Evolutionary conservation across 2,329 filamentous ascomycete genomes (phyloP).

Genomic region (Paecilomyces dactylethromorphus): DNA sequence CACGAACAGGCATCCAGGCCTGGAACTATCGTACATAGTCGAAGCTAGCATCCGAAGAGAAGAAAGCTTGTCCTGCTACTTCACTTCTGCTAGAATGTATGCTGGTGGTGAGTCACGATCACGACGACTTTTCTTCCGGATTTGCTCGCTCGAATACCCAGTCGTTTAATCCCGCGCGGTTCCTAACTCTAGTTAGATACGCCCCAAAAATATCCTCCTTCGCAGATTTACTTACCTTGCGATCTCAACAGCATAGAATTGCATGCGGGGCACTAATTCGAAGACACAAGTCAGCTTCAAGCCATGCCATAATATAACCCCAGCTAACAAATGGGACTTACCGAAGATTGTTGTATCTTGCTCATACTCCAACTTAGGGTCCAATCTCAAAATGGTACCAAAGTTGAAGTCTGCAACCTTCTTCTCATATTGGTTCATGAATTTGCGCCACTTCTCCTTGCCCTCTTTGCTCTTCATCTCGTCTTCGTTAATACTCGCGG

Average conservation of each 20-base stretch:
- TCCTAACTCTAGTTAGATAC: slow-evolving; percentile 42
- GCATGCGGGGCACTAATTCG: slow-evolving; percentile 60
- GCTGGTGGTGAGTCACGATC: slow-evolving; percentile 3
- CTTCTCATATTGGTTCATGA: slow-evolving; percentile 91
- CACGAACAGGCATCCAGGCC: not conserved
- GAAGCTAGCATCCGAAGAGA: not conserved
- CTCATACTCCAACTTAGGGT: slow-evolving; percentile 75
- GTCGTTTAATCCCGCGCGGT: slow-evolving; percentile 84
- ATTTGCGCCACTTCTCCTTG: slow-evolving; percentile 91
- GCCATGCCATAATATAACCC: not conserved
- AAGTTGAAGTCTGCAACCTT: slow-evolving; percentile 97
- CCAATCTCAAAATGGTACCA: slow-evolving; percentile 81
- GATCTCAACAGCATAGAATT: slow-evolving; percentile 76
- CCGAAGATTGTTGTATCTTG: slow-evolving; percentile 89
- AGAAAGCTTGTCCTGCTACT: not conserved
- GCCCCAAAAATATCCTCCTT: not conserved
- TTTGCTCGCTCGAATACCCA: slow-evolving; percentile 90
- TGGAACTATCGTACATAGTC: not conserved
- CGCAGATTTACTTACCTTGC: slow-evolving; percentile 47
- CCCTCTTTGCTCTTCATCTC: slow-evolving; percentile 96
- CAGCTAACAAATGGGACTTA: slow-evolving; percentile 34
- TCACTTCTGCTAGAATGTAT: not conserved
- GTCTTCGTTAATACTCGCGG: slow-evolving; percentile 75
- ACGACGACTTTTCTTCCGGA: slow-evolving; percentile 45
- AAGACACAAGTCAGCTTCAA: slow-evolving; percentile 5